Percentiles rank a stretch among this genome's conserved stretches.
phyloP scores from a whole-genome alignment of 2,329 filamentous ascomycete genomes.

The Cladosporium austrohemisphaericum region DNA sequence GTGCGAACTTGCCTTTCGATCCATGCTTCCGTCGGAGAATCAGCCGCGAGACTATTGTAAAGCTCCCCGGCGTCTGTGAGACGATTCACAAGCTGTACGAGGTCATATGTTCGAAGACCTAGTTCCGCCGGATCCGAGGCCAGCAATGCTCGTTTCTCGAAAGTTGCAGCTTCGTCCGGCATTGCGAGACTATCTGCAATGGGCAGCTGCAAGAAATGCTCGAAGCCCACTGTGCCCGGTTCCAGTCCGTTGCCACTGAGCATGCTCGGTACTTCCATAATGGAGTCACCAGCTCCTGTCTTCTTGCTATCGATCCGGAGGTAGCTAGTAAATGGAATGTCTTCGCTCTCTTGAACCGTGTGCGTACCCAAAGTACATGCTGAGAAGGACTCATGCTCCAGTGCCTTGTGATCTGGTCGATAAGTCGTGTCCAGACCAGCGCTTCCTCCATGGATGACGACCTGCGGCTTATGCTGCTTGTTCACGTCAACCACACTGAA shows the following conservation, averaged over 20 bases:
- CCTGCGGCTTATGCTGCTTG: slow-evolving; percentile 19
- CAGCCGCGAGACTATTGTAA: background rate
- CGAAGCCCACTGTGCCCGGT: slow-evolving; percentile 45
- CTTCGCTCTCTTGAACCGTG: background rate
- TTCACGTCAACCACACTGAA: slow-evolving; percentile 21
- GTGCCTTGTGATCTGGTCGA: slow-evolving; percentile 17
- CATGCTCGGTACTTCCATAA: slow-evolving; percentile 48
- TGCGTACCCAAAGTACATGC: slow-evolving; percentile 16
- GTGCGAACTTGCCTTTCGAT: slow-evolving; percentile 22
- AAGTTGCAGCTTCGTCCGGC: slow-evolving; percentile 16
- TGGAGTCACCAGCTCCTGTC: slow-evolving; percentile 8
- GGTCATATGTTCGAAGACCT: slow-evolving; percentile 23
- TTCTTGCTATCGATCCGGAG: background rate
- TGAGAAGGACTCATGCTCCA: slow-evolving; percentile 22
- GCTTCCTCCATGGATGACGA: slow-evolving; percentile 18
- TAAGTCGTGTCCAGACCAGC: slow-evolving; percentile 13
- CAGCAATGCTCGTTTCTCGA: slow-evolving; percentile 22
- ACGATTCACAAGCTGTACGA: slow-evolving; percentile 23
- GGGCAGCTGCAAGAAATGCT: slow-evolving; percentile 46
- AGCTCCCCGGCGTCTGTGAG: slow-evolving; percentile 23
- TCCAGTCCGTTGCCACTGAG: slow-evolving; percentile 43
- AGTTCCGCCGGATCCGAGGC: slow-evolving; percentile 23
- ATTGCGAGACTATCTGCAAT: slow-evolving; percentile 35
- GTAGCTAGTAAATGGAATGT: slow-evolving; percentile 5
- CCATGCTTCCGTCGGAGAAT: background rate